Base-by-base conservation (phyloP, 2,329 filamentous ascomycete genomes). In the Fusarium sp. region DNA sequence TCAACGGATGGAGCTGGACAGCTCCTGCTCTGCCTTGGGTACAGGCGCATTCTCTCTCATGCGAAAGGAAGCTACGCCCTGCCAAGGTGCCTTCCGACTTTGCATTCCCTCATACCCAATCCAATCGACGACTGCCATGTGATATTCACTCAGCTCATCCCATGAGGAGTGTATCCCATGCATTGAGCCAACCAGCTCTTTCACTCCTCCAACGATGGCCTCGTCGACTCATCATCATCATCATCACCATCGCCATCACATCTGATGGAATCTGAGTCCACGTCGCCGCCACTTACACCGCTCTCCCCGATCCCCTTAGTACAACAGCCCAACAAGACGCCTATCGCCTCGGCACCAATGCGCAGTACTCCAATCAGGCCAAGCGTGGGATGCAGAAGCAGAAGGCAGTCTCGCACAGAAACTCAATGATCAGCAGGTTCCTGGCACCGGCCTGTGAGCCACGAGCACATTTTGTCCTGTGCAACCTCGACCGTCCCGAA, bases 171-270 rank as follows among this genome's bases (percentile, higher is more conserved):
- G 46, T 44, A 40, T 60, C 50, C 18, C 54, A 23, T 57, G 54
- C 54, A 57, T 27, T 16, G 49, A 27, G 18, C 62, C 54, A 58
- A 36, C 61, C 46, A 51, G 23, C 33, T 46, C 16, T 29, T 64
- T 25, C 57, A 44, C 27, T 38, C 34, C 16, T 50, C 23, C 14
- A 58, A 42, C 38, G 34, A 56, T 27, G 36, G 61, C 18, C 53
- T 68, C 54, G 56, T 66, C 62, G 57, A 50, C 53, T 44, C 57
- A 69, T 66, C 57, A 69, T 66, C 57, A 69, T 69, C 62, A 69
- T 69, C 62, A 60, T 40, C 46, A 14, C 9, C 53, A 20, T 7
- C 62, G 53, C 33, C 49, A 69, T 40, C 66, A 58, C 31, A 18
- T 58, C 40, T 33, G 27, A 49, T 23, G 53, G 57, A 55, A 60